These are phyloP conservation scores for Wickerhamomyces sydowiorum DNA, from an alignment of 805 yeast species.

Conservation along the genomic window DNA sequence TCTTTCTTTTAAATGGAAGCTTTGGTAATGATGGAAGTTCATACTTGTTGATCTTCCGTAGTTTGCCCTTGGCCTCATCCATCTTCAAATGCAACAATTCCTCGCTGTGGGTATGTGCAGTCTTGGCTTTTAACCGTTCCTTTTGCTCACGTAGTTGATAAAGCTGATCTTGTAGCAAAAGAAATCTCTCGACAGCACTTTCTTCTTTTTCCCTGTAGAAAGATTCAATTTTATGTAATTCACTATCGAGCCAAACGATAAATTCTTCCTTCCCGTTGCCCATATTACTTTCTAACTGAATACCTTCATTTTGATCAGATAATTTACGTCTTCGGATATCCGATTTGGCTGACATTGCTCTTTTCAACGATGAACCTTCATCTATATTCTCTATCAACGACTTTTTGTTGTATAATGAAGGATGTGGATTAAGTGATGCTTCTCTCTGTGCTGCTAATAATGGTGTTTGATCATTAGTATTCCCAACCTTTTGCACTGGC, in stretches of 20 bases:
- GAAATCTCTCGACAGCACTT: slow-evolving; percentile 52
- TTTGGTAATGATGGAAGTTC: slow-evolving; percentile 38
- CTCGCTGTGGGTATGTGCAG: slow-evolving; percentile 3
- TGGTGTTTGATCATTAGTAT: slow-evolving; percentile 20
- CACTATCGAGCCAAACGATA: slow-evolving; percentile 59
- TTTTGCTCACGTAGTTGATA: slow-evolving; percentile 55
- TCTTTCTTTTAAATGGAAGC: slow-evolving; percentile 28
- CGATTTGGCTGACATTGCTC: neutral
- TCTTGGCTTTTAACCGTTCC: slow-evolving; percentile 15
- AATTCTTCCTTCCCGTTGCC: slow-evolving; percentile 44
- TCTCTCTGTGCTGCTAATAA: slow-evolving; percentile 7
- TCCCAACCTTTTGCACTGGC: neutral
- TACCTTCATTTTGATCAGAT: slow-evolving; percentile 2
- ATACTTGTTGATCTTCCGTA: slow-evolving; percentile 22
- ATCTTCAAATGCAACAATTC: slow-evolving; percentile 5
- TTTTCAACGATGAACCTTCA: slow-evolving; percentile 2
- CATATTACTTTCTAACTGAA: slow-evolving; percentile 17
- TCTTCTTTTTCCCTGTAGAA: slow-evolving; percentile 60
- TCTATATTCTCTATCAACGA: neutral
- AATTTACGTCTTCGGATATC: neutral
- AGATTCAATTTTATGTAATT: slow-evolving; percentile 51
- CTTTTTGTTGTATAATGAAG: neutral
- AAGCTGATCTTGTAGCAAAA: slow-evolving; percentile 63
- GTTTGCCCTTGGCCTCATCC: slow-evolving; percentile 5
- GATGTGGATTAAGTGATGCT: neutral